These are phyloP conservation scores for Sclerotinia sclerotiorum DNA, from an alignment of 2,329 filamentous ascomycete species.

Conservation along the genomic window DNA sequence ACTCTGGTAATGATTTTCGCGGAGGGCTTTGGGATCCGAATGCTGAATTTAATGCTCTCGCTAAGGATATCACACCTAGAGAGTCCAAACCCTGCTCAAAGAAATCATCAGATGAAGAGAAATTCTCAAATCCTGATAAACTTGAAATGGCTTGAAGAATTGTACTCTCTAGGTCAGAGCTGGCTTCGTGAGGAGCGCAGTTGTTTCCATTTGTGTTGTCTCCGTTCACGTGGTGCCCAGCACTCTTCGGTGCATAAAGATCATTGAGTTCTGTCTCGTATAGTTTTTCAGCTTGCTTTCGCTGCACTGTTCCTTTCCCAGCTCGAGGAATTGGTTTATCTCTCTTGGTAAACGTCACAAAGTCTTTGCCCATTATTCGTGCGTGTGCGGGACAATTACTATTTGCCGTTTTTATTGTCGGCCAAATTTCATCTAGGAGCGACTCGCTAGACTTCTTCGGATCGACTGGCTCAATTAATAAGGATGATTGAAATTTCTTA, in stretches of 20 bases:
- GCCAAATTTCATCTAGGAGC: slow-evolving; percentile 33
- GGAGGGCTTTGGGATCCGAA: not conserved
- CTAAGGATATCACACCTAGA: slow-evolving; percentile 18
- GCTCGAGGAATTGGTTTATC: slow-evolving; percentile 41
- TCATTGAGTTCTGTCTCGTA: slow-evolving; percentile 38
- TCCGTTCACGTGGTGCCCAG: not conserved
- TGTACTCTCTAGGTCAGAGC: not conserved
- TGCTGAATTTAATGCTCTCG: not conserved
- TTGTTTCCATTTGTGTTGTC: not conserved
- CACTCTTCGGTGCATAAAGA: slow-evolving; percentile 14
- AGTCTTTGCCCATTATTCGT: slow-evolving; percentile 31
- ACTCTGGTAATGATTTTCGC: not conserved
- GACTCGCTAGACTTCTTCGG: not conserved
- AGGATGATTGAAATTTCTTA: slow-evolving; percentile 40
- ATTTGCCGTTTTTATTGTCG: slow-evolving; percentile 39
- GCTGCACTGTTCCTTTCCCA: slow-evolving; percentile 43
- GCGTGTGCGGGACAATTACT: slow-evolving; percentile 36
- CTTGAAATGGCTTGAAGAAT: not conserved
- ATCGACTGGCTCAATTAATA: slow-evolving; percentile 41
- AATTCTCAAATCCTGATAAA: slow-evolving; percentile 6
- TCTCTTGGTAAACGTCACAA: slow-evolving; percentile 37
- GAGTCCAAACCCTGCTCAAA: slow-evolving; percentile 25
- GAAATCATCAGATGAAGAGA: not conserved
- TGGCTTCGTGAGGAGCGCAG: not conserved
- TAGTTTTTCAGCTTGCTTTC: slow-evolving; percentile 35